Conservation (phyloP, 2,329 filamentous ascomycete species). For the Neonectria neomacrospora region DNA sequence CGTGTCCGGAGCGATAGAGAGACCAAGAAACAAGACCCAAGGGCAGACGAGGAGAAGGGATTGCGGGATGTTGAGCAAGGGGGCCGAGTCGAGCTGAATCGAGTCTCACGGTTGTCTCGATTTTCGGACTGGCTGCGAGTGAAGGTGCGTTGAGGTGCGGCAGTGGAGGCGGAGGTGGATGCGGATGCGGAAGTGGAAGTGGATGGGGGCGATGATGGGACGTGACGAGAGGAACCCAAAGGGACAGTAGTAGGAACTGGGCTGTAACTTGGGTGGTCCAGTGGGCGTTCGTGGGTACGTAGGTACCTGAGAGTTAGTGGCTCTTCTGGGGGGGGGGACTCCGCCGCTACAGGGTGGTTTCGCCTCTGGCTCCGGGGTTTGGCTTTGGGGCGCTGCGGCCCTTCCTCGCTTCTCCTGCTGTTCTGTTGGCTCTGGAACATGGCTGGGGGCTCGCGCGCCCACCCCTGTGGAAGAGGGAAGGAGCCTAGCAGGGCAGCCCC, state of each 20-base stretch:
- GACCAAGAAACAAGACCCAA: not conserved
- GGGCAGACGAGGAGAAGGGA: not conserved
- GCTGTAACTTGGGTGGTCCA: too few species aligned
- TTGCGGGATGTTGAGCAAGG: not conserved
- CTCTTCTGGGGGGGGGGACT: conserved; percentile 10
- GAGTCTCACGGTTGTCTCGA: conserved; percentile 13
- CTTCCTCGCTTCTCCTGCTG: not conserved
- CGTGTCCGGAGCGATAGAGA: not conserved
- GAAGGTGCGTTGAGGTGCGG: conserved; percentile 7
- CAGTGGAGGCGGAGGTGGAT: conserved; percentile 28
- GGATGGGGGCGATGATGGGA: conserved; percentile 16
- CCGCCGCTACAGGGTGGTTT: not conserved
- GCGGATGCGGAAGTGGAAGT: conserved; percentile 20
- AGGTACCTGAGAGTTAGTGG: conserved; percentile 9
- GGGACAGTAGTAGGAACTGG: too few species aligned
- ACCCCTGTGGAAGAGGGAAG: not conserved
- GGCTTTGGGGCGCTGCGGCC: not conserved
- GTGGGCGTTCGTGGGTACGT: not conserved
- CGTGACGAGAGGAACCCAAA: conserved; percentile 8
- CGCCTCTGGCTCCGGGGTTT: not conserved
- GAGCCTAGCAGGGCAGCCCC: not conserved
- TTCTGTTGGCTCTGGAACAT: conserved; percentile 6
- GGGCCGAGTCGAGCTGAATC: conserved; percentile 6
- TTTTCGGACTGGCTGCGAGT: conserved; percentile 15
- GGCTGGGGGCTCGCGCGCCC: not conserved